phyloP scores from a whole-genome alignment of 164 flowering plant species.

The grape (Vitis vinifera) region ASM3070453v1 NC_081812.1:10699001-10699500 shows the following conservation, averaged over 20 bases:
- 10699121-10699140: too few species aligned
- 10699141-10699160: too few species aligned
- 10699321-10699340: conserved; percentile 60
- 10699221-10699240: neutral
- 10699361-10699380: conserved; percentile 81
- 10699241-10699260: neutral
- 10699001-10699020: neutral
- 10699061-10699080: neutral
- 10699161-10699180: too few species aligned
- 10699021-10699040: neutral
- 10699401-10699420: conserved; percentile 50
- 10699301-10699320: conserved; percentile 85
- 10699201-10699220: neutral
- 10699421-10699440: conserved; percentile 75
- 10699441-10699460: conserved; percentile 93
- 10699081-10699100: too few species aligned
- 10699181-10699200: too few species aligned
- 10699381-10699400: conserved; percentile 72
- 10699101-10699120: too few species aligned
- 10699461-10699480: conserved; percentile 96
- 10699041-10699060: neutral
- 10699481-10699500: conserved; percentile 93
- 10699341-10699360: conserved; percentile 77
- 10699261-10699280: conserved; percentile 40
- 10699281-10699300: conserved; percentile 80